A percentile compares a stretch with the other conserved stretches of the same genome.
Conservation (phyloP, 1,284 basidiomycete genomes). For the Anthracocystis setariae region DNA sequence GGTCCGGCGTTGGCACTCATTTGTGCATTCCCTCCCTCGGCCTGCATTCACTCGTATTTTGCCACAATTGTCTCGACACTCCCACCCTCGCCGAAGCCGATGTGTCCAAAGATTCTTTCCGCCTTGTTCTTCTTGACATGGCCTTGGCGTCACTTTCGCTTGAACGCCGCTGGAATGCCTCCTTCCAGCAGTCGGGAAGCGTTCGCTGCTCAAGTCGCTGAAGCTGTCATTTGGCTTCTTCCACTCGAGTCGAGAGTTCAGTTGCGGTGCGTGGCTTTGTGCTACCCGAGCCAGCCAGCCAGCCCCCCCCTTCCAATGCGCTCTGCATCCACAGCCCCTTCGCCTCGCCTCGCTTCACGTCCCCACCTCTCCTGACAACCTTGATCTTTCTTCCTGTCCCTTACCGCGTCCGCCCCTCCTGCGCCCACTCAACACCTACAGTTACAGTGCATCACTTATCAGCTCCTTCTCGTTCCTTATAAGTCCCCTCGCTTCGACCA, state of each 20-base stretch:
- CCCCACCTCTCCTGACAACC: slow-evolving; percentile 2
- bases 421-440: slow-evolving; percentile 23
- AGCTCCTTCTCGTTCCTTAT: slow-evolving; percentile 28
- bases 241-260: not conserved
- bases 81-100: slow-evolving; percentile 37
- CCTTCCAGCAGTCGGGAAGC: not conserved
- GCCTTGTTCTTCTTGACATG: slow-evolving; percentile 8
- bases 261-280: slow-evolving; percentile 5
- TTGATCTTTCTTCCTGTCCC: slow-evolving; percentile 14
- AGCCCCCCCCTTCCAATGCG: slow-evolving; percentile 21
- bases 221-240: slow-evolving; percentile 2
- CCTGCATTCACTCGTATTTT: not conserved
- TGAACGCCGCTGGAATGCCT: slow-evolving; percentile 29
- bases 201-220: not conserved
- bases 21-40: slow-evolving; percentile 14
- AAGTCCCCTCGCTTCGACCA: slow-evolving; percentile 49
- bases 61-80: not conserved
- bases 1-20: slow-evolving; percentile 20
- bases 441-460: too few species aligned
- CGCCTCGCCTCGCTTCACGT: slow-evolving; percentile 13
- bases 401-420: slow-evolving; percentile 39
- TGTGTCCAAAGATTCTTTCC: slow-evolving; percentile 3
- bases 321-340: slow-evolving; percentile 28
- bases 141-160: slow-evolving; percentile 12
- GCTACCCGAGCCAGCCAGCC: slow-evolving; percentile 28